A percentile compares a stretch with the other conserved stretches of the same genome.
Evolutionary conservation across 495 filamentous ascomycete genomes (phyloP).

Genomic region (Talaromyces adpressus): DNA sequence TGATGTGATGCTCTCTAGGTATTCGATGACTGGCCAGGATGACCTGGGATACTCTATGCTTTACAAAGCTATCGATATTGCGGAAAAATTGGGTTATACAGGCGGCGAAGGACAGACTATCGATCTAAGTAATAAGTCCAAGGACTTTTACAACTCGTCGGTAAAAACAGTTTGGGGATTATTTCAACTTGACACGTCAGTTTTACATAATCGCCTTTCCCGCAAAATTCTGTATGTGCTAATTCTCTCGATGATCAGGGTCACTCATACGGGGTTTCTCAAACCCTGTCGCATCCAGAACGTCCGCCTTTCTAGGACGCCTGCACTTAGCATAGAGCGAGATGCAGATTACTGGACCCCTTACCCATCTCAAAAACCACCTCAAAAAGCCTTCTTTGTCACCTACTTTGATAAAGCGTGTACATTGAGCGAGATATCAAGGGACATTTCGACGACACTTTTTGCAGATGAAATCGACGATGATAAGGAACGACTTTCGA

Average conservation of each 20-base stretch:
- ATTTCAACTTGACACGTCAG: slow-evolving; percentile 40
- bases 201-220: neutral
- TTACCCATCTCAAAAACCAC: slow-evolving; percentile 30
- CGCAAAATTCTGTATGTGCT: neutral
- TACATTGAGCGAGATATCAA: slow-evolving; percentile 32
- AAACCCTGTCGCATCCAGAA: slow-evolving; percentile 29
- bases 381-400: slow-evolving; percentile 24
- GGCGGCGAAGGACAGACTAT: slow-evolving; percentile 26
- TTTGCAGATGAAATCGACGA: slow-evolving; percentile 17
- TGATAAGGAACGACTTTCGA: slow-evolving; percentile 12
- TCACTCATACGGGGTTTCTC: slow-evolving; percentile 36
- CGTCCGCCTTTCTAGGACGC: slow-evolving; percentile 26
- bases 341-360: slow-evolving; percentile 23
- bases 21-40: slow-evolving; percentile 35
- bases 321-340: slow-evolving; percentile 12
- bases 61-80: slow-evolving; percentile 33
- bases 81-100: slow-evolving; percentile 29
- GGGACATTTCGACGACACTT: slow-evolving; percentile 34
- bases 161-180: slow-evolving; percentile 36
- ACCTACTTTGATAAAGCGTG: slow-evolving; percentile 35
- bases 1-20: slow-evolving; percentile 16
- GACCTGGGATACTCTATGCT: slow-evolving; percentile 38
- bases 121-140: slow-evolving; percentile 11
- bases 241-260: slow-evolving; percentile 14
- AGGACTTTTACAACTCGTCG: slow-evolving; percentile 14